A percentile compares a stretch with the other conserved stretches of the same genome.
Evolutionary conservation across 257 asterid species (phyloP).

Genomic region (Solanum neorickii): DNA sequence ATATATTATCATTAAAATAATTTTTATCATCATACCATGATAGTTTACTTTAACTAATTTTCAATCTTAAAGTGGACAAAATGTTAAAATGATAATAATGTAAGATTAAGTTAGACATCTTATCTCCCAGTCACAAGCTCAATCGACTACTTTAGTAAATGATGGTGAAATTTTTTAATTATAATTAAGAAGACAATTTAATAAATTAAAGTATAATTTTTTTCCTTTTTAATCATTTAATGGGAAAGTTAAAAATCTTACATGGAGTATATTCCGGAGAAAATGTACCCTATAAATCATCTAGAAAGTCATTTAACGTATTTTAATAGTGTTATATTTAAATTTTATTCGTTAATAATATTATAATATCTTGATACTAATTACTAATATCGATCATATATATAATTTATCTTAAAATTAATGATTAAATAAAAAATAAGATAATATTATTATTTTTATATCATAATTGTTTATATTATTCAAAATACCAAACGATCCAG

Average conservation of each 20-base stretch:
- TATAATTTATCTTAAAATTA: no score
- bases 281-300: no score
- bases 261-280: neutral
- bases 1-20: no score
- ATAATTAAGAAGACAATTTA: neutral
- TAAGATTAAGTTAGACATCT: neutral
- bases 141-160: neutral
- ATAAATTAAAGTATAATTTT: neutral
- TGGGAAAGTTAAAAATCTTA: neutral
- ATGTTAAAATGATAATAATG: neutral
- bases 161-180: no score
- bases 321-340: neutral
- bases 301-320: neutral
- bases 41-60: neutral
- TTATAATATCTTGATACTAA: no score
- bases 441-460: no score
- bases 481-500: neutral
- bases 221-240: neutral
- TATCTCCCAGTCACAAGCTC: neutral
- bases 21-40: neutral
- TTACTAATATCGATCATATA: no score
- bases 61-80: neutral
- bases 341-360: no score
- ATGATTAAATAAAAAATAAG: no score
- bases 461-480: neutral